Percentiles rank a stretch among this genome's conserved stretches.
Evolutionary conservation across 305 asterid genomes (phyloP).

Genomic region (Solanum chacoense): DNA sequence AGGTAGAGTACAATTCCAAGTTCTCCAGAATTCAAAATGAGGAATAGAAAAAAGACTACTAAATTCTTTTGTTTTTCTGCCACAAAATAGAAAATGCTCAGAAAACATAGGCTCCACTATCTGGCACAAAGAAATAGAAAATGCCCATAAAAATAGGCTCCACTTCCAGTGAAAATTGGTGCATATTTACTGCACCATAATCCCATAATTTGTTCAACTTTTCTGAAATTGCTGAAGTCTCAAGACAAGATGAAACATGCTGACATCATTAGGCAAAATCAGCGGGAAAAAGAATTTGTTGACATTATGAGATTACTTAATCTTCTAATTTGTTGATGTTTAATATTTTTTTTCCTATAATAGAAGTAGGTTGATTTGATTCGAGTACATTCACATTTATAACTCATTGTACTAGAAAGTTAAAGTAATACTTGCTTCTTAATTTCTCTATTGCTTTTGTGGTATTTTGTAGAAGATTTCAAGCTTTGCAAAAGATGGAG

Average conservation of each 20-base stretch:
- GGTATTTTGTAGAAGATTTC: not conserved
- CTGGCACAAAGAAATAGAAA: not conserved
- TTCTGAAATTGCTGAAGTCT: not conserved
- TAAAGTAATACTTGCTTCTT: not conserved
- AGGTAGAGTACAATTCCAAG: not conserved
- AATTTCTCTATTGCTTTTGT: not conserved
- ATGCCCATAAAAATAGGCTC: not conserved
- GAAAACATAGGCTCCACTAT: not conserved
- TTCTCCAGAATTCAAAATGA: not conserved
- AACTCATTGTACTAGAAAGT: no score
- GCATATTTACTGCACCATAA: not conserved
- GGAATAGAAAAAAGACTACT: not conserved
- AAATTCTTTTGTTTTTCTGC: no score
- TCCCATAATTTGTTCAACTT: not conserved
- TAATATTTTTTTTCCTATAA: not conserved
- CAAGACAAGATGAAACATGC: not conserved
- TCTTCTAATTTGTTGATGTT: not conserved
- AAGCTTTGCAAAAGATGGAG: not conserved
- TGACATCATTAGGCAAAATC: not conserved
- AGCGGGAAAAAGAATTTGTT: no score
- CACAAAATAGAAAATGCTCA: not conserved
- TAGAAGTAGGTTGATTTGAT: not conserved
- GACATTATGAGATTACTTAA: not conserved
- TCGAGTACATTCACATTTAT: not conserved
- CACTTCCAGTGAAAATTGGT: not conserved